Conservation (phyloP, 139 green algal genomes). For the Haematococcus sp. region DNA sequence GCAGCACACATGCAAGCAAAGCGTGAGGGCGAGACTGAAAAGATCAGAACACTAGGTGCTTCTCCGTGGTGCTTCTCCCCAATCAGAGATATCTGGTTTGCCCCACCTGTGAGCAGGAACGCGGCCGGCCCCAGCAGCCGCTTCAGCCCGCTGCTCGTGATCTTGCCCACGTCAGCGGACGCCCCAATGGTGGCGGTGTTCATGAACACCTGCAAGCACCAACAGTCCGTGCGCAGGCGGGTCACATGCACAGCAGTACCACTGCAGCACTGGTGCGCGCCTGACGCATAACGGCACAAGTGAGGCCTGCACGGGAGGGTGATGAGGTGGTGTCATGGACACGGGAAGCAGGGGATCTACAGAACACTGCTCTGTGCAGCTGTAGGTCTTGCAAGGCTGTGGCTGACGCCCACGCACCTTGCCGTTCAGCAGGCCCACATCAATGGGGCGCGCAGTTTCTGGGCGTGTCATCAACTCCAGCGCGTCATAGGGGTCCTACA, state of each 20-base stretch:
- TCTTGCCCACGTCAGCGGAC: slow-evolving; percentile 19
- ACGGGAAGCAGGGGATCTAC: too few species aligned
- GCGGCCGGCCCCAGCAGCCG: slow-evolving; percentile 31
- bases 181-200: slow-evolving; percentile 34
- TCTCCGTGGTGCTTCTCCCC: background rate
- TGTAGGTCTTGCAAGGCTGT: background rate
- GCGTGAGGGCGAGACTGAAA: too few species aligned
- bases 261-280: background rate
- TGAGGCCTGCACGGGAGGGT: too few species aligned
- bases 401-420: background rate
- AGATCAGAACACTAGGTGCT: background rate
- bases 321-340: too few species aligned
- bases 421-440: slow-evolving; percentile 44
- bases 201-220: slow-evolving; percentile 38
- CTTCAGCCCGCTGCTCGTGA: slow-evolving; percentile 31
- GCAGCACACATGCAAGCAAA: too few species aligned
- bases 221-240: background rate
- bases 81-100: background rate
- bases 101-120: slow-evolving; percentile 22
- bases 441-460: slow-evolving; percentile 20
- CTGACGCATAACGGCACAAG: too few species aligned
- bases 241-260: background rate
- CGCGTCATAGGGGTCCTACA: slow-evolving; percentile 31
- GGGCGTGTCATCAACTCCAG: slow-evolving; percentile 31
- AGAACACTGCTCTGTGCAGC: background rate